These are phyloP conservation scores for Pichia phayaonensis DNA, from an alignment of 805 yeast genomes.

Conservation along the genomic window DNA sequence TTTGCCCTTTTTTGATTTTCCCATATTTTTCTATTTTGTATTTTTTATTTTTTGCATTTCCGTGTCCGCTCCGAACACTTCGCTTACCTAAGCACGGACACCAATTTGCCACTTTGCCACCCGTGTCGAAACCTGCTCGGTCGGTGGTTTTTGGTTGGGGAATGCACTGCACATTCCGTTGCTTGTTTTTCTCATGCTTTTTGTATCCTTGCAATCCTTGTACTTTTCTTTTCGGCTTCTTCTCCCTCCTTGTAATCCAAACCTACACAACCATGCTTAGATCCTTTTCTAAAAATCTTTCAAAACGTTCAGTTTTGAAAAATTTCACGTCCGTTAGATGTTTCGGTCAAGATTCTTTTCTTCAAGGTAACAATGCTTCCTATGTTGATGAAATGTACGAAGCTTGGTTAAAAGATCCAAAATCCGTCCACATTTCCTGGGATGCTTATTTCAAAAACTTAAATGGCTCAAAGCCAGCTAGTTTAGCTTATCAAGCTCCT, in stretches of 20 bases:
- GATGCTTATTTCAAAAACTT: slow-evolving; percentile 91
- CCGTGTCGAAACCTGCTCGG: neutral
- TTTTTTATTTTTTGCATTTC: slow-evolving; percentile 3
- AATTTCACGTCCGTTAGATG: slow-evolving; percentile 20
- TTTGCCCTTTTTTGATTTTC: too few relatives aligned
- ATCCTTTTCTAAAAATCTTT: slow-evolving; percentile 19
- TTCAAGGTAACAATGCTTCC: slow-evolving; percentile 77
- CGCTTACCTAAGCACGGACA: neutral
- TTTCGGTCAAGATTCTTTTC: slow-evolving; percentile 58
- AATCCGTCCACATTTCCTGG: slow-evolving; percentile 93
- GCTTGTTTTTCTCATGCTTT: too few relatives aligned
- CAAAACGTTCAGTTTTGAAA: slow-evolving; percentile 20
- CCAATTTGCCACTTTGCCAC: neutral
- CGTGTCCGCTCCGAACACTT: slow-evolving; percentile 12
- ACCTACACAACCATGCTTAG: slow-evolving; percentile 20
- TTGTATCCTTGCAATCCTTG: neutral
- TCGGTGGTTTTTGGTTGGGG: neutral
- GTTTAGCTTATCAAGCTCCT: slow-evolving; percentile 81
- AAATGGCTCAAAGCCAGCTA: slow-evolving; percentile 57
- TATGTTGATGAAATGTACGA: slow-evolving; percentile 97
- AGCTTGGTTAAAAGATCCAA: slow-evolving; percentile 88
- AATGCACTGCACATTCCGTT: neutral
- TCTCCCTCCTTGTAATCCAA: neutral
- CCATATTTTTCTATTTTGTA: too few relatives aligned
- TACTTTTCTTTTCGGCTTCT: neutral